A percentile compares a stretch with the other conserved stretches of the same genome.
Evolutionary conservation across 2,329 filamentous ascomycete species (phyloP).

Genomic region (Monosporascus sp.): DNA sequence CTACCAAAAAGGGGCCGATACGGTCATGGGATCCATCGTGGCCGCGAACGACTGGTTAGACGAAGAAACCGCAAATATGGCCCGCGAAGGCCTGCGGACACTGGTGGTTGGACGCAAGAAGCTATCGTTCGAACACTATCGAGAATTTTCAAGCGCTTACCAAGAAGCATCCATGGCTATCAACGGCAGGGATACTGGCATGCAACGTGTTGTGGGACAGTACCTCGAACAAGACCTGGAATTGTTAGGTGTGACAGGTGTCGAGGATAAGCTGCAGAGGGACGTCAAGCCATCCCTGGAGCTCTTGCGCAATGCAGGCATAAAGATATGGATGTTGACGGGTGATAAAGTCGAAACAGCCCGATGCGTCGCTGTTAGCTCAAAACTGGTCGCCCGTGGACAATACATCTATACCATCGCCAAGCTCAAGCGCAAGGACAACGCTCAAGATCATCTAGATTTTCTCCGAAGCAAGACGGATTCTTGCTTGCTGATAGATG

Average conservation of each 20-base stretch:
- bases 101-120: constrained; percentile 91
- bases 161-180: constrained; percentile 77
- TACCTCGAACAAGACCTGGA: constrained; percentile 86
- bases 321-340: constrained; percentile 99
- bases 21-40: constrained; percentile 95
- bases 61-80: constrained; percentile 99
- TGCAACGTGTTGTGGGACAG: constrained; percentile 73
- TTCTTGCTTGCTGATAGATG: constrained; percentile 85
- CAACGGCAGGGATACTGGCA: constrained; percentile 71
- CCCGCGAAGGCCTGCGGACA: constrained; percentile 87
- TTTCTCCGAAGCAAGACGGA: constrained; percentile 85
- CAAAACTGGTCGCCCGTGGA: constrained; percentile 86
- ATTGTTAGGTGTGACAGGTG: constrained; percentile 91
- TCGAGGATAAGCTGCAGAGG: constrained; percentile 92
- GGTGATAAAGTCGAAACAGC: constrained; percentile 98
- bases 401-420: constrained; percentile 95
- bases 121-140: constrained; percentile 72
- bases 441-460: constrained; percentile 82
- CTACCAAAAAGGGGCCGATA: constrained; percentile 97
- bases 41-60: constrained; percentile 97
- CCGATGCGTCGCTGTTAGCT: constrained; percentile 89
- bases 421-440: constrained; percentile 76
- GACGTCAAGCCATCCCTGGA: constrained; percentile 96
- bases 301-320: constrained; percentile 89
- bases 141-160: constrained; percentile 70